Conservation (phyloP, 2,329 filamentous ascomycete species). For the Knufia fluminis region DNA sequence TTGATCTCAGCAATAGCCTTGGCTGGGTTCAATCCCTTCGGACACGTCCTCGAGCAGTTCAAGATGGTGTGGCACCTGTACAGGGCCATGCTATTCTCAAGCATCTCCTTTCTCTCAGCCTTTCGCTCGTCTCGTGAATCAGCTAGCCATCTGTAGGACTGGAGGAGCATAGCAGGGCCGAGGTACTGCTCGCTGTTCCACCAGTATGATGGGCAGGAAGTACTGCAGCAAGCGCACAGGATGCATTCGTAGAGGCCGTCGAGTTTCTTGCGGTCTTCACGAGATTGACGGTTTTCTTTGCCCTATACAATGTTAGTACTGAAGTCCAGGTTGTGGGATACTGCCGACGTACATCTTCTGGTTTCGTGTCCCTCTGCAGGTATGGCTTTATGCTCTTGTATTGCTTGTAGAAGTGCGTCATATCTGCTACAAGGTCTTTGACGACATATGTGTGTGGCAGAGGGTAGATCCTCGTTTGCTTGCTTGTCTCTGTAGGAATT, state of each 20-base stretch:
- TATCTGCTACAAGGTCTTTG: conserved; percentile 94
- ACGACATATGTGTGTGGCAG: conserved; percentile 98
- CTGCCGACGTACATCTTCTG: conserved; percentile 56
- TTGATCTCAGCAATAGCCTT: conserved; percentile 96
- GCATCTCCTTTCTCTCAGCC: conserved; percentile 74
- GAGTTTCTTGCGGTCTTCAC: conserved; percentile 89
- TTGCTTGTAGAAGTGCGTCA: conserved; percentile 99
- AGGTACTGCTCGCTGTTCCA: conserved; percentile 99
- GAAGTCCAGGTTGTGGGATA: conserved; percentile 3
- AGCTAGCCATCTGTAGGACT: conserved; percentile 94
- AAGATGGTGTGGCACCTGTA: conserved; percentile 99
- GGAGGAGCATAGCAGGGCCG: conserved; percentile 87
- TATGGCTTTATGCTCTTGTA: conserved; percentile 99
- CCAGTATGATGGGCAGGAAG: conserved; percentile 99
- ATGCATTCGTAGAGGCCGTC: conserved; percentile 99
- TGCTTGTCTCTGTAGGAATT: conserved; percentile 71
- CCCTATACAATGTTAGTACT: conserved; percentile 47
- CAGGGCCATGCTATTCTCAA: conserved; percentile 98
- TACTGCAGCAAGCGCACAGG: conserved; percentile 97
- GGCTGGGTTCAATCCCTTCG: conserved; percentile 95
- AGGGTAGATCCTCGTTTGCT: conserved; percentile 91
- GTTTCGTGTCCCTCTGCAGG: conserved; percentile 78
- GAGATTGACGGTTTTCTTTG: conserved; percentile 82
- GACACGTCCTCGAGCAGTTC: conserved; percentile 95
- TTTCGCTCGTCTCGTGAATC: conserved; percentile 90